phyloP scores from a whole-genome alignment of 805 yeast genomes.

The Isabelozyma pseudorhagii region DNA sequence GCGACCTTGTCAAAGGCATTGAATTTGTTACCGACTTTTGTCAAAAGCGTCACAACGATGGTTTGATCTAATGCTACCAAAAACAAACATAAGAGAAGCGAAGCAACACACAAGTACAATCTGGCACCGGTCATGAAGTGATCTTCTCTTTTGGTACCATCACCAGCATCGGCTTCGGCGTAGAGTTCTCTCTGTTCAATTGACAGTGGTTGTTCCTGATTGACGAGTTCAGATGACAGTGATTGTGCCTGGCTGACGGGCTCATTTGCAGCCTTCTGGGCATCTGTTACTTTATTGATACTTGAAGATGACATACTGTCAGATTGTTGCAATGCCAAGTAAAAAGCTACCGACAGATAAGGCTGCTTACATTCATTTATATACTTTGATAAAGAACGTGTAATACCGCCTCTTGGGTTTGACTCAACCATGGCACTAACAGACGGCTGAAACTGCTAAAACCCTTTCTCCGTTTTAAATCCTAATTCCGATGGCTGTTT shows the following conservation, averaged over 20 bases:
- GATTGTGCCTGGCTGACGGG: too few species aligned
- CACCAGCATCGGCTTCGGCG: constrained; percentile 31
- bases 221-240: too few species aligned
- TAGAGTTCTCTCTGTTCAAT: constrained; percentile 2
- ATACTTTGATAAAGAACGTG: too few species aligned
- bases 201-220: too few species aligned
- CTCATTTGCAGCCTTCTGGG: background rate
- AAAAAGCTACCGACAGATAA: too few species aligned
- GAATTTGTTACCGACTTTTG: constrained; percentile 15
- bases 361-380: too few species aligned
- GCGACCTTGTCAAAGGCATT: constrained; percentile 15
- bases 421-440: too few species aligned
- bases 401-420: too few species aligned
- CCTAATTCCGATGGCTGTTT: too few species aligned
- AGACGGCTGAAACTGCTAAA: too few species aligned
- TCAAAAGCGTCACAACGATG: constrained; percentile 15
- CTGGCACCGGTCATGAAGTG: constrained; percentile 17
- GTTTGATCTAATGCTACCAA: constrained; percentile 19
- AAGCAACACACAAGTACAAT: constrained; percentile 11
- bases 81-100: constrained; percentile 29
- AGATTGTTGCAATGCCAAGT: too few species aligned
- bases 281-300: background rate
- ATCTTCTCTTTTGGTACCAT: constrained; percentile 30
- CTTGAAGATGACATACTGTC: background rate
- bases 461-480: too few species aligned